Base-by-base conservation (phyloP, 768 basidiomycete species). In the Cubamyces sp. region DNA sequence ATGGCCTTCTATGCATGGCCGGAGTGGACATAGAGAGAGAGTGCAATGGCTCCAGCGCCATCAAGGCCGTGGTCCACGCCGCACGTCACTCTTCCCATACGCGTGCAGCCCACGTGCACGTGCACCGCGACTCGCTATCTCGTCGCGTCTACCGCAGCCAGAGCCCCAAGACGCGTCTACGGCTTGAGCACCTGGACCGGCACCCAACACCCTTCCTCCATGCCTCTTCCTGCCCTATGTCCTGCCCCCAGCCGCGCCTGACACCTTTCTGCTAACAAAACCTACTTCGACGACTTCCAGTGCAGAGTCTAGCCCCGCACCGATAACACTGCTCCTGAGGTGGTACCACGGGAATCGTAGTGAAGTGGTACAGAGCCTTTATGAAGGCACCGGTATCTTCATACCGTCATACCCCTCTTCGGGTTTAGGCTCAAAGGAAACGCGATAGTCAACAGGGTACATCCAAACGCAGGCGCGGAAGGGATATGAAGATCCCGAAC, bases 71-170 rank as follows among this genome's bases (percentile, higher is more conserved):
- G 56, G 57, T 41, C 50, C 61, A 57, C 56, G 61, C 57, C 30
- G 52, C 62, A 64, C 64, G 58, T 61, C 59, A 64, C 55, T 57
- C 54, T 59, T 54, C 43, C 62, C 52, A 59, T 34, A 49, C 47
- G 46, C 56, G 56, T 49, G 47, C 48, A 37, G 26, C 18, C 57
- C 63, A 53, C 53, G 42, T 18, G 49, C 59, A 53, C 59, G 59
- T 64, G 64, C 54, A 23, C 42, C 57, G 51, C 47, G 49, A 41
- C 30, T 6, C 16, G 42, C 49, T 40, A 40, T 15, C 52, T 26
- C 25, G 43, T 19, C 43, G 54, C 54, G 54, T 46, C 54, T 16
- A 4, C n/a, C 15, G 28, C 54, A 41, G 21, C 25, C 28, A 34
- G 34, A 34, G 34, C 49, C 48, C n/a, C 59, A 18, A 48, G 55